Base-by-base conservation (phyloP, 805 yeast species). In the Groenewaldozyma salmanticensis region DNA sequence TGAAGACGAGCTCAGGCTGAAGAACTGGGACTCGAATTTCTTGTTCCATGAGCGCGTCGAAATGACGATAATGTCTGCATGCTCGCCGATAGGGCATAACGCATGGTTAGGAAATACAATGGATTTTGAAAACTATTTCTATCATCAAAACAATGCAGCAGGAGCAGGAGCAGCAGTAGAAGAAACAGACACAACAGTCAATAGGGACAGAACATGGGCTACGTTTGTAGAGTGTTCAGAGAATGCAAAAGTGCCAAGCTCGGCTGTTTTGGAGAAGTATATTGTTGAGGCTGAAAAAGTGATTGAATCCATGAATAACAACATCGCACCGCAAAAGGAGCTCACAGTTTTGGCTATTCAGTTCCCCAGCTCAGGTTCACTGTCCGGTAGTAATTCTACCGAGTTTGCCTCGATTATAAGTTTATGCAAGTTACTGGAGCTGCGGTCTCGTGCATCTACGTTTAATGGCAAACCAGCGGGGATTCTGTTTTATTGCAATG, bases 81-180 rank as follows among this genome's bases (percentile, higher is more conserved):
- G 94, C 0, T 73, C 92, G 0, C 71, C 67, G 9, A 63, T 84
- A 1, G 54, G 57, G 13, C 46, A 56, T 6, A 67, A 73, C 37
- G 72, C 87, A 4, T 88, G 90, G 88, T 68, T 81, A 39, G 97
- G 97, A 2, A 90, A 88, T 54, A 65, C 77, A 1, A 75, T 83
- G 49, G 95, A 88, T 60, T 44, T 66, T 57, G 60, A 33, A 55
- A 57, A 45, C 20, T 51, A 42, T 34, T 40, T 42, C 7, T 50
- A 50, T 22, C 37, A 33, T 18, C 19, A 27, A 7, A 16, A 31
- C 29, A 27, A 32, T 31, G 21, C 42, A 24, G 36, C 27, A 24
- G 34, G 21, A 31, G 42, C 22, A 17, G 16, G 19, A 9, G 33
- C 18, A 9, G 20, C 21, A 27, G 17, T 37, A 7, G 41, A 33